Conservation (phyloP, 371 early-diverging fungal genomes). For the Vairimorpha apis region DNA sequence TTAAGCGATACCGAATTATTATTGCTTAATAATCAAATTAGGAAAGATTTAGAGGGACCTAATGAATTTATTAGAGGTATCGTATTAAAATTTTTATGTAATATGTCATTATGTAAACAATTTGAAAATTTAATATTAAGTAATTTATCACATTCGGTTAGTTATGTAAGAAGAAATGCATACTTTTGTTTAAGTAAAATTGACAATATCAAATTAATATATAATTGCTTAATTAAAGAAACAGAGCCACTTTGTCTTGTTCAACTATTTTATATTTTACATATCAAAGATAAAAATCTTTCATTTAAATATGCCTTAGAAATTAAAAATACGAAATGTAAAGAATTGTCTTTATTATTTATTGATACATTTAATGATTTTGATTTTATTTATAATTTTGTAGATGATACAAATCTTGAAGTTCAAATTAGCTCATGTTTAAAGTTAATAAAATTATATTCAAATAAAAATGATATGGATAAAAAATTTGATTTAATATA, state of each 20-base stretch:
- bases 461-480: too few relatives aligned
- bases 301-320: constrained; percentile 18
- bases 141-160: constrained; percentile 76
- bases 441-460: constrained; percentile 28
- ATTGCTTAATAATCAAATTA: constrained; percentile 72
- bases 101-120: constrained; percentile 78
- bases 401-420: constrained; percentile 3
- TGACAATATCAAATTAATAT: constrained; percentile 18
- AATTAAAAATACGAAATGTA: constrained; percentile 26
- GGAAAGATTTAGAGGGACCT: constrained; percentile 89
- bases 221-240: constrained; percentile 44
- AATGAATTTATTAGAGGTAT: constrained; percentile 95
- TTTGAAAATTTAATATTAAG: constrained; percentile 49
- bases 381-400: constrained; percentile 24
- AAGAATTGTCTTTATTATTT: constrained; percentile 40
- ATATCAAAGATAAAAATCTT: constrained; percentile 1
- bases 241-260: constrained; percentile 47
- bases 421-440: constrained; percentile 36
- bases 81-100: constrained; percentile 83
- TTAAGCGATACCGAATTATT: constrained; percentile 50
- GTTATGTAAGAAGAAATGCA: constrained; percentile 92
- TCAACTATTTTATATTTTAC: constrained; percentile 52
- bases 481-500: too few relatives aligned
- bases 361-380: constrained; percentile 26
- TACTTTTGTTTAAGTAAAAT: constrained; percentile 65